These are phyloP conservation scores for Trichoderma sp. DNA, from an alignment of 2,329 filamentous ascomycete genomes.

Conservation along the genomic window DNA sequence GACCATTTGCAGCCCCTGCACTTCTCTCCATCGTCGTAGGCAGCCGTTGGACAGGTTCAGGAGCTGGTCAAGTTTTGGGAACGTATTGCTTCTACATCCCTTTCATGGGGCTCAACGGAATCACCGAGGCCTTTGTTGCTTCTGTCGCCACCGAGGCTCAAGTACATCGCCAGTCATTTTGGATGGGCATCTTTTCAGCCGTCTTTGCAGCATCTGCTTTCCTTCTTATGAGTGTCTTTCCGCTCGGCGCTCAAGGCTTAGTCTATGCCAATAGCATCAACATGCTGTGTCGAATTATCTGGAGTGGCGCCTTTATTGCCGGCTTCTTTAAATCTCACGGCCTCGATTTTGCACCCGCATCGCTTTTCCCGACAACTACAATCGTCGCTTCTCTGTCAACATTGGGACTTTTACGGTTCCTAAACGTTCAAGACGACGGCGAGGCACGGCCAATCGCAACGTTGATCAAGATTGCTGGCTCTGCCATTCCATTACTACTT, in stretches of 20 bases:
- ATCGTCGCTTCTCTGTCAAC: constrained; percentile 31
- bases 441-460: constrained; percentile 31
- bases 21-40: constrained; percentile 76
- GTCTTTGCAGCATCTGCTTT: constrained; percentile 75
- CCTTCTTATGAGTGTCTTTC: constrained; percentile 66
- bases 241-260: constrained; percentile 73
- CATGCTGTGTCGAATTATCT: constrained; percentile 80
- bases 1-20: constrained; percentile 71
- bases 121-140: constrained; percentile 89
- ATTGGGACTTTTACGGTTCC: constrained; percentile 28
- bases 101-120: constrained; percentile 84
- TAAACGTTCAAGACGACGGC: constrained; percentile 28
- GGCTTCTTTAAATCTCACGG: constrained; percentile 56
- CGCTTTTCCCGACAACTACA: constrained; percentile 31
- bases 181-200: constrained; percentile 80
- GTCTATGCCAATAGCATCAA: constrained; percentile 88
- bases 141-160: constrained; percentile 75
- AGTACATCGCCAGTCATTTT: constrained; percentile 72
- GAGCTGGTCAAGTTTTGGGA: constrained; percentile 70
- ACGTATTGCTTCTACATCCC: constrained; percentile 92
- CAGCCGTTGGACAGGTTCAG: constrained; percentile 68
- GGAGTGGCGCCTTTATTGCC: constrained; percentile 73
- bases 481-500: constrained; percentile 52
- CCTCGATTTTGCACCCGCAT: constrained; percentile 30
- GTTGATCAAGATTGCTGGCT: constrained; percentile 48